These are phyloP conservation scores for Acrasis kona DNA, from an alignment of 78 protist genomes.

Conservation along the genomic window DNA sequence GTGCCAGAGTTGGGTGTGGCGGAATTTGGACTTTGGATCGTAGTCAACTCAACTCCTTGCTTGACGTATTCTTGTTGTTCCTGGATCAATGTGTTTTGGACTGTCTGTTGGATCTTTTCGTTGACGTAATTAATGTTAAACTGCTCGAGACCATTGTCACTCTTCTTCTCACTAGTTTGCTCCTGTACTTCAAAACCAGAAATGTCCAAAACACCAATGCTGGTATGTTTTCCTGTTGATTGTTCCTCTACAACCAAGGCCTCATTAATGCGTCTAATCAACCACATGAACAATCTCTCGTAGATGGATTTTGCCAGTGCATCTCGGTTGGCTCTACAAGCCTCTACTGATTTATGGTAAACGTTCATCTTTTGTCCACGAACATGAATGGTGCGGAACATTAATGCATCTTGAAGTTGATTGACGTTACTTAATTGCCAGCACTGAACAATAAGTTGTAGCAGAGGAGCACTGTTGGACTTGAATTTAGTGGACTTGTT, in stretches of 20 bases:
- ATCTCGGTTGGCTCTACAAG: conserved; percentile 49
- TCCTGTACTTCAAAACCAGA: conserved; percentile 88
- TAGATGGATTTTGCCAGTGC: conserved; percentile 74
- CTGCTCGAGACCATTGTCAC: conserved; percentile 42
- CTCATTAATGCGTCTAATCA: conserved; percentile 59
- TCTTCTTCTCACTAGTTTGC: not conserved
- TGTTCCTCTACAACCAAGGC: too few species aligned
- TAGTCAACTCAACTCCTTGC: too few species aligned
- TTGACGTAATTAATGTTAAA: conserved; percentile 46
- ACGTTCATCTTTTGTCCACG: not conserved
- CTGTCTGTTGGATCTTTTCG: conserved; percentile 42
- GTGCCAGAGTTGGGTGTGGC: too few species aligned
- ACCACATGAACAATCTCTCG: conserved; percentile 59
- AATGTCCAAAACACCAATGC: conserved; percentile 92
- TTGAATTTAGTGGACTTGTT: not conserved
- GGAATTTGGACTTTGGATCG: too few species aligned
- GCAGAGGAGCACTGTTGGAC: not conserved
- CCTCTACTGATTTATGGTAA: not conserved
- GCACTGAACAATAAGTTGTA: not conserved
- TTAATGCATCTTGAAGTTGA: not conserved
- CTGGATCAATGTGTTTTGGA: not conserved
- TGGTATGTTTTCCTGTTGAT: too few species aligned
- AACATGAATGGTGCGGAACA: too few species aligned
- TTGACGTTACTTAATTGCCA: not conserved
- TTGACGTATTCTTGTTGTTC: not conserved